Conservation (phyloP, 495 filamentous ascomycete species). For the Lasiosphaeria ovina region DNA sequence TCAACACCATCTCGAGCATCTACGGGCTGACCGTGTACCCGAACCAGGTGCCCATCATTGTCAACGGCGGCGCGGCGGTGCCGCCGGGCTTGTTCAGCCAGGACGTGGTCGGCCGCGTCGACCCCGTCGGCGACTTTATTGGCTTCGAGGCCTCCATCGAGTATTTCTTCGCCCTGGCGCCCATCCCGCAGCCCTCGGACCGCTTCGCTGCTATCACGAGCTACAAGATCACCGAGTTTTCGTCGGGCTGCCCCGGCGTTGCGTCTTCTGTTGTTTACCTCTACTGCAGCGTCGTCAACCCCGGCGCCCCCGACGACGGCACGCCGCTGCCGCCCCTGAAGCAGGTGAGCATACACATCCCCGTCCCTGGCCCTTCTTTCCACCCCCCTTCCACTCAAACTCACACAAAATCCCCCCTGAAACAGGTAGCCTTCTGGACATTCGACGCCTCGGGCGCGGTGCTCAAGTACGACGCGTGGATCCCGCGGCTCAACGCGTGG, state of each 20-base stretch:
- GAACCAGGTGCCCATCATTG: slow-evolving; percentile 38
- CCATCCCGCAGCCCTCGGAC: slow-evolving; percentile 29
- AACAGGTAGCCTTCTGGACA: slow-evolving; percentile 36
- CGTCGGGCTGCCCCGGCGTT: slow-evolving; percentile 30
- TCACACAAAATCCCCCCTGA: too few relatives aligned
- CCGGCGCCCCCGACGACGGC: slow-evolving; percentile 25
- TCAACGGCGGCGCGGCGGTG: slow-evolving; percentile 27
- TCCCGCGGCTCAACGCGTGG: slow-evolving; percentile 36
- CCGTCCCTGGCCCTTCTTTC: background rate
- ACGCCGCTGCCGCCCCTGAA: slow-evolving; percentile 31
- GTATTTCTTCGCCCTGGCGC: slow-evolving; percentile 40
- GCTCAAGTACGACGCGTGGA: slow-evolving; percentile 39
- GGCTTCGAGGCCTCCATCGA: slow-evolving; percentile 40
- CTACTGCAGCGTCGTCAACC: slow-evolving; percentile 32
- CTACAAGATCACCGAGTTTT: slow-evolving; percentile 36
- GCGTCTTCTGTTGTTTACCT: slow-evolving; percentile 38
- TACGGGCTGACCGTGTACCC: slow-evolving; percentile 44
- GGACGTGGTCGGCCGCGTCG: slow-evolving; percentile 34
- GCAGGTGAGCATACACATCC: slow-evolving; percentile 16
- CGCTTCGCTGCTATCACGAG: slow-evolving; percentile 30
- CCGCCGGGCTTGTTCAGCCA: slow-evolving; percentile 38
- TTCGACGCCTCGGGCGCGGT: slow-evolving; percentile 35
- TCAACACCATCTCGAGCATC: slow-evolving; percentile 36
- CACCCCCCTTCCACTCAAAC: too few relatives aligned
- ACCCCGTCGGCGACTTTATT: slow-evolving; percentile 37